Percentiles rank a stretch among this genome's conserved stretches.
Evolutionary conservation across 176 grass and related monocot genomes (phyloP).

Genomic region (Raddia distichophylla): DNA sequence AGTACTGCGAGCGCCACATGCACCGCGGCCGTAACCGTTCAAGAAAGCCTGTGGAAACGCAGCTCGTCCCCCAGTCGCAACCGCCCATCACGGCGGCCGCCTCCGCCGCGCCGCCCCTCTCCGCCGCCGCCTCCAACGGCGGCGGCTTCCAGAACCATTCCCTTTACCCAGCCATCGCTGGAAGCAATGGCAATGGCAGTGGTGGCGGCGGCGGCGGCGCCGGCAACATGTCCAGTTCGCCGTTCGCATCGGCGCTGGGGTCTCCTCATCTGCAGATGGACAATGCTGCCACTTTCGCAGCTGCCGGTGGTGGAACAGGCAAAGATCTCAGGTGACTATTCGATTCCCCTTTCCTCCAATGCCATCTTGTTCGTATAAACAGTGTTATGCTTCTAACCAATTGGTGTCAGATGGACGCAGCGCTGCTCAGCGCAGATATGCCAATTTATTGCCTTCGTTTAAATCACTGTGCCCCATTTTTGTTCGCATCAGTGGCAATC

Average conservation of each 20-base stretch:
- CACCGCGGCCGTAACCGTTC: slow-evolving; percentile 92
- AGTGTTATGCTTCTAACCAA: slow-evolving; percentile 24
- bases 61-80: slow-evolving; percentile 52
- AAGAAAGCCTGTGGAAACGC: slow-evolving; percentile 99
- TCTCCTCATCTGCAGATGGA: slow-evolving; percentile 56
- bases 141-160: slow-evolving; percentile 52
- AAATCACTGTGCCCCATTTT: slow-evolving; percentile 14
- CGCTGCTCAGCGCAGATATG: neutral
- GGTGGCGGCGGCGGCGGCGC: slow-evolving; percentile 38
- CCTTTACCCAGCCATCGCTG: slow-evolving; percentile 47
- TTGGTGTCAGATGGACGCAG: slow-evolving; percentile 19
- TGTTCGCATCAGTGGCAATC: slow-evolving; percentile 22
- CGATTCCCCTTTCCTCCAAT: slow-evolving; percentile 2
- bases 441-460: neutral
- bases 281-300: slow-evolving; percentile 36
- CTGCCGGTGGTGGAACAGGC: slow-evolving; percentile 37
- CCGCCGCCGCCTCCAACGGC: slow-evolving; percentile 22
- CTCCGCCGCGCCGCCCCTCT: slow-evolving; percentile 17
- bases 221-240: slow-evolving; percentile 17
- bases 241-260: slow-evolving; percentile 45
- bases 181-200: slow-evolving; percentile 30
- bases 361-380: slow-evolving; percentile 9
- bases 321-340: slow-evolving; percentile 70
- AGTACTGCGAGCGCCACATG: slow-evolving; percentile 99
- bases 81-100: slow-evolving; percentile 13